Percentiles rank a stretch among this genome's conserved stretches.
These are phyloP conservation scores for Arachis monticola DNA, from an alignment of 331 rosid genomes.

Conservation along the genomic window DNA sequence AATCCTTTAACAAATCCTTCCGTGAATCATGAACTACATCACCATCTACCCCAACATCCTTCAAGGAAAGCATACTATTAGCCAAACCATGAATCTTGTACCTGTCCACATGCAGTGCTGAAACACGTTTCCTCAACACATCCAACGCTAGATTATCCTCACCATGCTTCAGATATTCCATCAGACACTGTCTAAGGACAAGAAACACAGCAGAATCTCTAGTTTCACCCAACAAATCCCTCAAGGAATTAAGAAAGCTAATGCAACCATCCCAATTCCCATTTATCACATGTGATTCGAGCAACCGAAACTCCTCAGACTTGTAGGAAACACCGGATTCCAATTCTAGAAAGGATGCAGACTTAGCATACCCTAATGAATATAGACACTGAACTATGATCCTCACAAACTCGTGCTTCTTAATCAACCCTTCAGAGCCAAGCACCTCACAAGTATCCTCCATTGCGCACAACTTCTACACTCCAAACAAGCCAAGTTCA, in stretches of 20 bases:
- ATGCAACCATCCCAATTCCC: slow-evolving; percentile 77
- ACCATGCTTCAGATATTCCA: slow-evolving; percentile 69
- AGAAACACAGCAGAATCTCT: slow-evolving; percentile 72
- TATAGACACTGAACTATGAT: slow-evolving; percentile 70
- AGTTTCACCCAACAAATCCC: slow-evolving; percentile 59
- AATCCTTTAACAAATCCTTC: slow-evolving; percentile 53
- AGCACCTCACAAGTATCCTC: slow-evolving; percentile 57
- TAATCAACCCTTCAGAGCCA: slow-evolving; percentile 69
- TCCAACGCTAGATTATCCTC: slow-evolving; percentile 68
- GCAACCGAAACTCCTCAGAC: slow-evolving; percentile 58
- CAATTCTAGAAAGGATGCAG: slow-evolving; percentile 72
- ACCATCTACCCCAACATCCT: slow-evolving; percentile 44
- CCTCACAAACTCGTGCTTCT: slow-evolving; percentile 73
- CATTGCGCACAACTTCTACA: slow-evolving; percentile 32
- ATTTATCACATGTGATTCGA: slow-evolving; percentile 61
- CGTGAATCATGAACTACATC: slow-evolving; percentile 50
- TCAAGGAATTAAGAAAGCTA: slow-evolving; percentile 49
- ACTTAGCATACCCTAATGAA: slow-evolving; percentile 65
- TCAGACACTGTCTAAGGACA: slow-evolving; percentile 61
- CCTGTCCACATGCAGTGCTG: slow-evolving; percentile 54
- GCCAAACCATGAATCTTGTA: slow-evolving; percentile 67
- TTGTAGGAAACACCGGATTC: slow-evolving; percentile 75
- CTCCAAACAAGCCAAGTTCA: too few species aligned
- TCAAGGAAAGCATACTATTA: slow-evolving; percentile 48
- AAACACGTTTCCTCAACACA: slow-evolving; percentile 63